Evolutionary conservation across 2,329 filamentous ascomycete genomes (phyloP), one percentile per base, ranked within the genome.

Genomic region (Epichloe sylvatica): DNA sequence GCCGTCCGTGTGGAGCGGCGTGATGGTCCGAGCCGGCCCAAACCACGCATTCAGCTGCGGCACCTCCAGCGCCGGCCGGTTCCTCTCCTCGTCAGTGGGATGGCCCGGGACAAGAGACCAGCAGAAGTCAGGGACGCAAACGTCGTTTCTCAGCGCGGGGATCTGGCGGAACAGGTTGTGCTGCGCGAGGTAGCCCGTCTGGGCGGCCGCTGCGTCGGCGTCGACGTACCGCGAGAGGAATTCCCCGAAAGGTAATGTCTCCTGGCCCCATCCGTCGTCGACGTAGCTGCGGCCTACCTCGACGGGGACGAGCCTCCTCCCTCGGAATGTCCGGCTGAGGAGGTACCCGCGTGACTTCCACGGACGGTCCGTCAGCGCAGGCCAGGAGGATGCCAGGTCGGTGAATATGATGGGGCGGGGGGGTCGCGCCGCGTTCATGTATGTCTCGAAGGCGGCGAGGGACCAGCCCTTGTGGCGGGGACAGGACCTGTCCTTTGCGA

Each of bases 11-110:
- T 98, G 92, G 1, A 97, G 72, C 1, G 92, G 92, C 1, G 89
- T 95, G 54, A 95, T 90, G 0, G 92, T 97, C 46, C 81, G 82
- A 0, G 81, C 72, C 0, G 92, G 92, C 0, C 92, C 92, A 54
- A 97, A 84, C 92, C 92, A 98, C 7, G 87, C 89, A 65, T 97
- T 94, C 17, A 94, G 73, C 41, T 85, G 70, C 0, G 87, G 87
- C 21, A 78, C 74, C 6, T 71, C 72, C 12, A 76, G 65, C 37
- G 67, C 65, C 2, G 67, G 63, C 49, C 69, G 66, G 55, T 69
- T 55, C 38, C 64, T 59, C 64, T 58, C 5, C 5, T 61, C 49
- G 45, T 66, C 62, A 3, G 61, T 60, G 13, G 70, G 71, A 52
- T 80, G 76, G 0, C 69, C 68, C 0, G 86, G 83, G 0, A 85